Base-by-base conservation (phyloP, 495 filamentous ascomycete species). In the Daldinia decipiens region DNA sequence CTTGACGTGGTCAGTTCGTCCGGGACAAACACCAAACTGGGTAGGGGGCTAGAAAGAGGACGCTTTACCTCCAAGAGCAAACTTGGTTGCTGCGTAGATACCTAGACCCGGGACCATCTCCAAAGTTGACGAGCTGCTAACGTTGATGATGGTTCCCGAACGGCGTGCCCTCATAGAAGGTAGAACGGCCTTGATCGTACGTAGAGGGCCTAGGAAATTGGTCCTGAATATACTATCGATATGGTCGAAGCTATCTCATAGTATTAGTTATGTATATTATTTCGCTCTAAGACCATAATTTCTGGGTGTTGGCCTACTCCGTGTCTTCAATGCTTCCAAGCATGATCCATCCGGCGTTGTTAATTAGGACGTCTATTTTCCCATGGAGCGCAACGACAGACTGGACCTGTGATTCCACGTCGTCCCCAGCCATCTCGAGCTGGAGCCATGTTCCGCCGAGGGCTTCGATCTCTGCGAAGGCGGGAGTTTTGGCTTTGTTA, bases 291-390 rank as follows among this genome's bases (percentile, higher is more conserved):
- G 34, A 13, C 3, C 4, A 13, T 36, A 3, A 5, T 36, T 36
- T 36, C 0, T 36, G 13, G 50, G 11, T 24, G n/a, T 17, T 36
- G 24, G 65, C 45, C 15, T 68, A 80, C 78, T 70, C 79, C 4
- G 72, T 76, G 15, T 87, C 84, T 59, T 87, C 85, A 13, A 85
- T 57, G 7, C 77, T 70, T 17, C 81, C 85, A 19, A 81, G 59
- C 4, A 84, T 63, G n/a, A 74, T 75, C 54, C 82, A 82, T 6
- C 73, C 85, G 2, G 85, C 83, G 34, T 85, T 84, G 62, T 87
- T 87, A 32, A 87, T 73, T 19, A 87, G 65, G 27, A 85, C 81
- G 45, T 86, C 85, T 56, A 87, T 80, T 13, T 70, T 62, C 12
- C 83, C 83, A 55, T 81, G 70, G n/a, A 78, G 74, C 9, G 67